phyloP scores from a whole-genome alignment of 352 stramenopile genomes.

The Phytophthora syringae region DNA sequence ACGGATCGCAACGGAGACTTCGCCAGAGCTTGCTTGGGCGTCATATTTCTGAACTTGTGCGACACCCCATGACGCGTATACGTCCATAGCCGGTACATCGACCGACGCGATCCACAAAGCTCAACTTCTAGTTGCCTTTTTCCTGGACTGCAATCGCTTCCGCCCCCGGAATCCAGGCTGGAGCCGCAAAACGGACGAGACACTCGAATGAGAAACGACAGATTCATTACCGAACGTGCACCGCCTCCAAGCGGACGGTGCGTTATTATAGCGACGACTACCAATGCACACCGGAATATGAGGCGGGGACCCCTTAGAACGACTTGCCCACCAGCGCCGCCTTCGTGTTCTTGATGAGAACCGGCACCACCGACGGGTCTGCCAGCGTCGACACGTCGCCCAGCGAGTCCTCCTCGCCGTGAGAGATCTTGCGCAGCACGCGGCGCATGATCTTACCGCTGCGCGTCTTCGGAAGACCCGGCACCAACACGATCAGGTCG shows the following conservation, averaged over 20 bases:
- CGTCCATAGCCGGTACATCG: neutral
- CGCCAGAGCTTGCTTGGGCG: constrained; percentile 7
- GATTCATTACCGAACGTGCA: constrained; percentile 37
- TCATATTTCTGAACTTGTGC: constrained; percentile 24
- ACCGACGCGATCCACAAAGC: neutral
- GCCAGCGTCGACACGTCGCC: constrained; percentile 97
- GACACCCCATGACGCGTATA: constrained; percentile 24
- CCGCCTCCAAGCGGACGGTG: constrained; percentile 79
- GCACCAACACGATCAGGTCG: constrained; percentile 94
- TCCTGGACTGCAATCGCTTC: constrained; percentile 8
- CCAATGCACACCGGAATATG: constrained; percentile 33
- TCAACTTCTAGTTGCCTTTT: neutral
- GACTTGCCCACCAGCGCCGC: constrained; percentile 68
- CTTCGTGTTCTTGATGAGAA: constrained; percentile 92
- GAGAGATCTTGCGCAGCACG: constrained; percentile 98
- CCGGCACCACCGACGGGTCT: constrained; percentile 95
- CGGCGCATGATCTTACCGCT: constrained; percentile 99
- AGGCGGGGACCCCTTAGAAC: constrained; percentile 70
- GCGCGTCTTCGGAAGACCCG: constrained; percentile 94
- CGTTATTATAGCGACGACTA: constrained; percentile 40
- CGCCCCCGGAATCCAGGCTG: constrained; percentile 15
- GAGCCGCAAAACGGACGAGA: constrained; percentile 12
- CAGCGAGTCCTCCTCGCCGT: constrained; percentile 93
- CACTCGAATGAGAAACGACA: constrained; percentile 15
- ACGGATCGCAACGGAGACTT: neutral